Evolutionary conservation across 2,329 filamentous ascomycete genomes (phyloP).

Genomic region (Colletotrichum sp.): DNA sequence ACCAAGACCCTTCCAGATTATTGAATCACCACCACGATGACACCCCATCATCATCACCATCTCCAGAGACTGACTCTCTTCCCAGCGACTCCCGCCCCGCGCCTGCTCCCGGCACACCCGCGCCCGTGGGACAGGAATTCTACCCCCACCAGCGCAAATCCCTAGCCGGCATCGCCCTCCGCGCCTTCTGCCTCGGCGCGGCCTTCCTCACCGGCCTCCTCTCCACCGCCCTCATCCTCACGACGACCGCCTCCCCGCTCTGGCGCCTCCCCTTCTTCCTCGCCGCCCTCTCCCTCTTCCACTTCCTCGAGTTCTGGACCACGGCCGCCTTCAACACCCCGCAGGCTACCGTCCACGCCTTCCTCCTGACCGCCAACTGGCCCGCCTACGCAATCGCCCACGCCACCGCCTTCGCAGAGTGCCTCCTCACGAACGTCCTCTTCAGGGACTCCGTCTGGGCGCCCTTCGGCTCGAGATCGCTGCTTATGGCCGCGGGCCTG

Average conservation of each 20-base stretch:
- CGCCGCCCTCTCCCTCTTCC: conserved; percentile 75
- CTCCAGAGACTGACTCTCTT: conserved; percentile 22
- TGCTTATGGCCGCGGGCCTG: conserved; percentile 63
- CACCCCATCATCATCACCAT: not conserved
- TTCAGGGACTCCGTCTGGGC: conserved; percentile 56
- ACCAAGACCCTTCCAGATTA: not conserved
- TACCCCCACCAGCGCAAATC: conserved; percentile 57
- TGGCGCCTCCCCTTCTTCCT: conserved; percentile 74
- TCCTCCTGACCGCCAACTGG: conserved; percentile 86
- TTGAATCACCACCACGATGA: not conserved
- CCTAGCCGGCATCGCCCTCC: conserved; percentile 63
- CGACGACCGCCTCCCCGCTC: conserved; percentile 47
- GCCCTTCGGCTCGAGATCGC: conserved; percentile 45
- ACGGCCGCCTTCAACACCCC: conserved; percentile 85
- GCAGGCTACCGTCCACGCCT: conserved; percentile 74
- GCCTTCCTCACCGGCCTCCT: conserved; percentile 41
- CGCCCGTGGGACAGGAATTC: conserved; percentile 33
- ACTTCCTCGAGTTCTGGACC: conserved; percentile 95
- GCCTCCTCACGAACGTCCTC: conserved; percentile 62
- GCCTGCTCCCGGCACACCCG: conserved; percentile 24
- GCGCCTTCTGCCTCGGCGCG: conserved; percentile 60
- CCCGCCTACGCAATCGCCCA: conserved; percentile 85
- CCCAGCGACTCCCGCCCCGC: conserved; percentile 9
- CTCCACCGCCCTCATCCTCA: conserved; percentile 34
- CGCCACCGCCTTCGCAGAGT: conserved; percentile 74